Evolutionary conservation across 768 basidiomycete genomes (phyloP).

Genomic region (Boletus tomentosulus): DNA sequence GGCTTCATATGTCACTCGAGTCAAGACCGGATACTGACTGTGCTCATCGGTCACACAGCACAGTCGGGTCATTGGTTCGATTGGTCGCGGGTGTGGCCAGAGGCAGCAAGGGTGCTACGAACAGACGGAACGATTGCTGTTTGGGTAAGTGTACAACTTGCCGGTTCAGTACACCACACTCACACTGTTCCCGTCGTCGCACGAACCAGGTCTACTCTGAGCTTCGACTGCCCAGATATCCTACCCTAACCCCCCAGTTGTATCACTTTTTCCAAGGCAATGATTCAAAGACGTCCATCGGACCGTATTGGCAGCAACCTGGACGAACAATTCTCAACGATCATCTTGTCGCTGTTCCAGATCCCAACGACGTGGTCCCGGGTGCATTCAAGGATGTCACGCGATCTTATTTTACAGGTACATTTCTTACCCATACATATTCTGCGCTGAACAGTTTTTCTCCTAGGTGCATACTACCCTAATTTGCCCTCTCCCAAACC

Average conservation of each 20-base stretch:
- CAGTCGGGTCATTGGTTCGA: slow-evolving; percentile 87
- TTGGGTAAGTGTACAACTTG: slow-evolving; percentile 30
- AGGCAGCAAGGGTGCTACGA: slow-evolving; percentile 41
- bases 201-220: not conserved
- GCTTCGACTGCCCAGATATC: not conserved
- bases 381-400: slow-evolving; percentile 39
- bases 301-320: slow-evolving; percentile 77
- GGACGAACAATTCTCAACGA: slow-evolving; percentile 72
- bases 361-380: slow-evolving; percentile 36
- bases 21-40: not conserved
- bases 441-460: not conserved
- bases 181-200: not conserved
- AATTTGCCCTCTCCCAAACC: slow-evolving; percentile 30
- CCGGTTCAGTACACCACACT: no score
- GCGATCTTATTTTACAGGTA: slow-evolving; percentile 59
- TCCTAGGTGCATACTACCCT: slow-evolving; percentile 40
- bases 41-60: slow-evolving; percentile 30
- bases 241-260: slow-evolving; percentile 16
- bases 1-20: not conserved
- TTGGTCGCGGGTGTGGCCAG: slow-evolving; percentile 66
- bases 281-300: slow-evolving; percentile 51
- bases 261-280: slow-evolving; percentile 39
- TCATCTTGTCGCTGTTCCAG: slow-evolving; percentile 67
- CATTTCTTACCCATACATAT: slow-evolving; percentile 4
- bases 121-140: slow-evolving; percentile 38